A percentile compares a stretch with the other conserved stretches of the same genome.
Conservation (phyloP, 1,139 yeast genomes). For the Pichia sp. region DNA sequence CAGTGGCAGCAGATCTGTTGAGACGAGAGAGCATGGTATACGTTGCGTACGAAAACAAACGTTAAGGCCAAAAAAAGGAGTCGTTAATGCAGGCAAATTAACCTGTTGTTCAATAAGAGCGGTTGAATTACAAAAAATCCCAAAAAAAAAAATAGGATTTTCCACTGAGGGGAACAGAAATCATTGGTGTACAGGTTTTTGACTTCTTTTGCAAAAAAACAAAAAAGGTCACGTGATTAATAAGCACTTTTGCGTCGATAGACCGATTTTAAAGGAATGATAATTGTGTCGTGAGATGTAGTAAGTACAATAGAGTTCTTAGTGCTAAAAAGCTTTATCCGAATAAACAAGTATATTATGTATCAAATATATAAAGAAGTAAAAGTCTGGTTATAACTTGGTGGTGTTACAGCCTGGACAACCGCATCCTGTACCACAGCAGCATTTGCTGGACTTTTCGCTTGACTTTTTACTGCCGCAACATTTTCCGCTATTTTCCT, state of each 20-base stretch:
- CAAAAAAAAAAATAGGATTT: too few relatives aligned
- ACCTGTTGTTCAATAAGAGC: not conserved
- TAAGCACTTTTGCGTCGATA: too few relatives aligned
- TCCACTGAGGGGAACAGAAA: too few relatives aligned
- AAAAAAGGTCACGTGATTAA: too few relatives aligned
- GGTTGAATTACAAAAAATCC: not conserved
- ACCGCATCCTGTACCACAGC: slow-evolving; percentile 24
- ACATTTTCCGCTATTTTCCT: too few relatives aligned
- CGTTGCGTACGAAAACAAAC: not conserved
- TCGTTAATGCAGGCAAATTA: not conserved
- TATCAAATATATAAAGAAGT: not conserved
- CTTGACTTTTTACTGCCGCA: not conserved
- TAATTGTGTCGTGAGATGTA: too few relatives aligned
- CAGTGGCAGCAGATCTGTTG: slow-evolving; percentile 2
- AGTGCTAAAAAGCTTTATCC: too few relatives aligned
- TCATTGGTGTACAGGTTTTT: too few relatives aligned
- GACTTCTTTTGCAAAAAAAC: too few relatives aligned
- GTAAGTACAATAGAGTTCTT: too few relatives aligned
- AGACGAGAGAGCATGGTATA: slow-evolving; percentile 6
- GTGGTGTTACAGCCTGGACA: slow-evolving; percentile 27
- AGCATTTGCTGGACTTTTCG: slow-evolving; percentile 18
- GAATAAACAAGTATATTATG: too few relatives aligned
- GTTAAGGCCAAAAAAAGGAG: not conserved
- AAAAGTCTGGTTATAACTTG: slow-evolving; percentile 13
- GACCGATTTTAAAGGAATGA: too few relatives aligned